A percentile compares a stretch with the other conserved stretches of the same genome.
phyloP scores from a whole-genome alignment of 345 rosid species.

The Corchorus capsularis region DNA sequence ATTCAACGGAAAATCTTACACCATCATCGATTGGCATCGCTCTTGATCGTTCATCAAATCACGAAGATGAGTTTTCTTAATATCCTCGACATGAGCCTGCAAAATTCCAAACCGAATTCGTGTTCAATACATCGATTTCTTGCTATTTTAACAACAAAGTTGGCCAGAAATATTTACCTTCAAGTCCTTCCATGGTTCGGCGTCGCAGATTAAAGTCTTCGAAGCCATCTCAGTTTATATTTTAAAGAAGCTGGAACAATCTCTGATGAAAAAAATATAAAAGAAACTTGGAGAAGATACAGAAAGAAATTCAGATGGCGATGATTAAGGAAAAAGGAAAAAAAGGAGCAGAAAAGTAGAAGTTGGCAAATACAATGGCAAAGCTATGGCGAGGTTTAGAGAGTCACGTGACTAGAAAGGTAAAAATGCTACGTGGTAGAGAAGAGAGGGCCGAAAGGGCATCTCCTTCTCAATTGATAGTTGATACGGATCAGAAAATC shows the following conservation, averaged over 20 bases:
- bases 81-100: constrained; percentile 73
- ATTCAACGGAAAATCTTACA: constrained; percentile 42
- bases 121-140: background rate
- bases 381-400: constrained; percentile 2
- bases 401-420: background rate
- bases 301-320: background rate
- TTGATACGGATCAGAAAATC: background rate
- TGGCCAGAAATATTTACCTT: constrained; percentile 47
- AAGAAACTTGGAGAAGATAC: background rate
- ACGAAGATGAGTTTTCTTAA: constrained; percentile 77
- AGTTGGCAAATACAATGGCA: background rate
- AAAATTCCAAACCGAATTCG: background rate
- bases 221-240: constrained; percentile 53
- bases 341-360: background rate
- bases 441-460: background rate
- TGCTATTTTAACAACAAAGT: background rate
- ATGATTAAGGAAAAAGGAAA: background rate
- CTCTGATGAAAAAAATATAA: background rate
- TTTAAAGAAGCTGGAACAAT: background rate
- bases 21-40: constrained; percentile 74
- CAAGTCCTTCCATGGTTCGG: constrained; percentile 84
- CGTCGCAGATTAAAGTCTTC: constrained; percentile 62
- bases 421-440: background rate
- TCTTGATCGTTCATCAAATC: constrained; percentile 67
- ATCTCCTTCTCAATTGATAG: background rate